Base-by-base conservation (phyloP, 2,329 filamentous ascomycete species). In the Pseudogymnoascus sp. region DNA sequence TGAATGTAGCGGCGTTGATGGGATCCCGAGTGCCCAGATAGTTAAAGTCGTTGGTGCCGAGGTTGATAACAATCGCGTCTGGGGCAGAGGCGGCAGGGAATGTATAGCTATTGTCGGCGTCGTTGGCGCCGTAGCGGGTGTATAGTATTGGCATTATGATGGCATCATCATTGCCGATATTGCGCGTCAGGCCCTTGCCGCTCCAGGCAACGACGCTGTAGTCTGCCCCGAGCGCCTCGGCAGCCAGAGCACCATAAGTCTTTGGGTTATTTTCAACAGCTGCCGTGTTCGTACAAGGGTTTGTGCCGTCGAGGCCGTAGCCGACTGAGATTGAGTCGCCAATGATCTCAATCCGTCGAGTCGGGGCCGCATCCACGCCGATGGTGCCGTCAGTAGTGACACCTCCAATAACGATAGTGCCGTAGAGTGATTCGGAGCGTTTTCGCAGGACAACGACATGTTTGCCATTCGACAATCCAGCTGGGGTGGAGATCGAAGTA, bases 261-360 rank as follows among this genome's bases (percentile, higher is more conserved):
- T 74, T 73, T 13, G 75, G 73, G 41, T 76, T 77, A 65, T 79
- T 71, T 65, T 79, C 74, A 2, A 78, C 64, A 4, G 70, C 70
- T 2, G 78, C 77, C 1, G 71, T 73, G 70, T 79, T 76, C 2
- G 70, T 70, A 67, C 78, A 80, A 8, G 78, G 77, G 16, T 73
- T 66, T 4, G 70, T 69, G 43, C 76, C 78, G 63, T 78, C 77
- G 13, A 79, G 73, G 1, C 78, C 78, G 65, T 80, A 79, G 3
- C 77, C 78, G 3, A 78, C 78, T 1, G 72, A 76, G 66, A 79
- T 79, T 23, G 77, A 79, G 69, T 80, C 78, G 7, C 78, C 78
- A 28, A 80, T 77, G 54, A 79, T 69, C 66, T 80, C 77, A 43
- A 80, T 79, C 64, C 75, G 75, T 23, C 75, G 76, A 8, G 68